A percentile compares a stretch with the other conserved stretches of the same genome.
phyloP scores from a whole-genome alignment of 2,329 filamentous ascomycete genomes.

The Neofusicoccum sp. region DNA sequence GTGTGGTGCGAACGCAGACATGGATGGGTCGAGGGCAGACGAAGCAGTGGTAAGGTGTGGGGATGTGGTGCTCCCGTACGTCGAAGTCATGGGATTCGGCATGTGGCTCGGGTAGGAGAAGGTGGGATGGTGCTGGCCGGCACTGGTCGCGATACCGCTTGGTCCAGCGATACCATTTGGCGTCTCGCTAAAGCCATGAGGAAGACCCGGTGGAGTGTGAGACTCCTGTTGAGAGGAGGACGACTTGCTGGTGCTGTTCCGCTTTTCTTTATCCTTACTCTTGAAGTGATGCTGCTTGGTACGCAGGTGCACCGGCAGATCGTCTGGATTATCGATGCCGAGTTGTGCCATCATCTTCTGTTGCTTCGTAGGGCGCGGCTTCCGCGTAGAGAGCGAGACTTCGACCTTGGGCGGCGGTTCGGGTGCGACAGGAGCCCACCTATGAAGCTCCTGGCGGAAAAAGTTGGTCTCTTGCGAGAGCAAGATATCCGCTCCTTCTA shows the following conservation, averaged over 20 bases:
- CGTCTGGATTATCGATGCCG: constrained; percentile 85
- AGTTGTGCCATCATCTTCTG: constrained; percentile 90
- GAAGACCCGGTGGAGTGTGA: constrained; percentile 38
- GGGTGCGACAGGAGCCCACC: constrained; percentile 87
- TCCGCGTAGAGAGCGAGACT: constrained; percentile 85
- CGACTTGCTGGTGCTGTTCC: constrained; percentile 29
- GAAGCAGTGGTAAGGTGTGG: neutral
- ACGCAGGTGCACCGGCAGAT: constrained; percentile 78
- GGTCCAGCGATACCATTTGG: neutral
- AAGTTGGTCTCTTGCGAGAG: constrained; percentile 95
- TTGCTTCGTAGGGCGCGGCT: constrained; percentile 92
- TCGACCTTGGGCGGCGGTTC: constrained; percentile 82
- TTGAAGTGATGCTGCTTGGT: constrained; percentile 57
- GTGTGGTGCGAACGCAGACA: constrained; percentile 13
- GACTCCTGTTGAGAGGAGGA: constrained; percentile 29
- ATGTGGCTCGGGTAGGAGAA: constrained; percentile 12
- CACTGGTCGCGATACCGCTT: neutral
- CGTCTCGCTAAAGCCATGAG: constrained; percentile 24
- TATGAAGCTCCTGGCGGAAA: constrained; percentile 92
- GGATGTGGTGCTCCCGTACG: constrained; percentile 3
- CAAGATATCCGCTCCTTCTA: constrained; percentile 93
- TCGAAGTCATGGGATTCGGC: neutral
- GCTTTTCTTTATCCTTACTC: constrained; percentile 14
- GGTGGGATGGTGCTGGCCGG: constrained; percentile 1
- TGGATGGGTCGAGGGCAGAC: constrained; percentile 1